These are phyloP conservation scores for Penicillium expansum DNA, from an alignment of 2,329 filamentous ascomycete genomes.

Conservation along the genomic window DNA sequence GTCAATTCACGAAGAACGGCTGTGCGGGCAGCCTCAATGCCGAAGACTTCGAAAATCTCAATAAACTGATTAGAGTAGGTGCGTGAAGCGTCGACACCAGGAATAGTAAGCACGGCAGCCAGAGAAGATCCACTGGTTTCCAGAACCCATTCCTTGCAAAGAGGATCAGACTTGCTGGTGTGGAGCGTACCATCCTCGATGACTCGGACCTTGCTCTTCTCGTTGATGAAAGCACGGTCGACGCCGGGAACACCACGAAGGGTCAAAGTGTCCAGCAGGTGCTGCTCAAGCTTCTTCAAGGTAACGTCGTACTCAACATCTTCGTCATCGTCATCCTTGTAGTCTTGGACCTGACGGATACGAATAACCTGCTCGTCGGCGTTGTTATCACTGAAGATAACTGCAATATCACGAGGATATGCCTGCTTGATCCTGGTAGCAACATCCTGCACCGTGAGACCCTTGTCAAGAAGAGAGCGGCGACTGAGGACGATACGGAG, in stretches of 20 bases:
- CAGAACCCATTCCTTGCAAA: slow-evolving; percentile 90
- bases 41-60: slow-evolving; percentile 90
- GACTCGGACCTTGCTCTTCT: slow-evolving; percentile 67
- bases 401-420: slow-evolving; percentile 78
- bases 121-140: slow-evolving; percentile 91
- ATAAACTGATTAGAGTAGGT: slow-evolving; percentile 96
- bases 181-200: slow-evolving; percentile 69
- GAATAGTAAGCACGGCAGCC: slow-evolving; percentile 76
- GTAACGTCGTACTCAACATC: slow-evolving; percentile 84
- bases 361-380: slow-evolving; percentile 93
- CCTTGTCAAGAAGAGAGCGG: slow-evolving; percentile 89
- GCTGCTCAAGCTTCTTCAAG: slow-evolving; percentile 85
- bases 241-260: slow-evolving; percentile 87
- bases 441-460: slow-evolving; percentile 85
- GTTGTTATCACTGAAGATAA: slow-evolving; percentile 98
- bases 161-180: slow-evolving; percentile 68
- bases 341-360: slow-evolving; percentile 72
- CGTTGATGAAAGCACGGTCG: slow-evolving; percentile 89
- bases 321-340: slow-evolving; percentile 69
- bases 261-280: slow-evolving; percentile 86
- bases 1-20: slow-evolving; percentile 85
- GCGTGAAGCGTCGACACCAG: slow-evolving; percentile 79
- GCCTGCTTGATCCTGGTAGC: slow-evolving; percentile 84
- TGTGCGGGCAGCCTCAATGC: slow-evolving; percentile 89
- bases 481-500: slow-evolving; percentile 90